Percentiles rank a stretch among this genome's conserved stretches.
These are phyloP conservation scores for Hanseniaspora jakobsenii DNA, from an alignment of 805 yeast species.

Conservation along the genomic window DNA sequence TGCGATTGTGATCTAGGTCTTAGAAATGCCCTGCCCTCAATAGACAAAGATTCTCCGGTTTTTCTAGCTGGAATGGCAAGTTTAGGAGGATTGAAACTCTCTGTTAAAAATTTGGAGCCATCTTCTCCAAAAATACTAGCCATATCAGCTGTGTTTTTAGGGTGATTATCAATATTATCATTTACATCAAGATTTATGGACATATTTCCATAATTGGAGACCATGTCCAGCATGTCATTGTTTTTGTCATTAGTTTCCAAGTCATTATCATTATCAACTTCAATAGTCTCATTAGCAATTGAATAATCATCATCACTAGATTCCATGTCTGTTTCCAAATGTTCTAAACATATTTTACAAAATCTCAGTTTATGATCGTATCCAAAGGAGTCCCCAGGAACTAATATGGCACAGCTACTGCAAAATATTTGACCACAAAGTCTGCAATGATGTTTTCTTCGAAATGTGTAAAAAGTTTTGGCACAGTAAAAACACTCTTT, in stretches of 20 bases:
- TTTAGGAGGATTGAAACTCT: conserved; percentile 46
- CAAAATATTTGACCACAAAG: conserved; percentile 95
- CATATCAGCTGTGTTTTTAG: conserved; percentile 25
- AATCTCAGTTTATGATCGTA: conserved; percentile 61
- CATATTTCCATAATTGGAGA: conserved; percentile 9
- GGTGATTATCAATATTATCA: background rate
- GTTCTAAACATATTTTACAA: conserved; percentile 57
- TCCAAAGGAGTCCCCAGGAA: conserved; percentile 54
- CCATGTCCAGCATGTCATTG: background rate
- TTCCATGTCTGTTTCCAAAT: conserved; percentile 45
- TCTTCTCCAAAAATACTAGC: conserved; percentile 28
- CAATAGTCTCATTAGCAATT: conserved; percentile 8
- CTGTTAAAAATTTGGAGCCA: conserved; percentile 27
- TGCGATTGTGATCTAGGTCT: conserved; percentile 11
- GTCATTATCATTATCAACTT: conserved; percentile 9
- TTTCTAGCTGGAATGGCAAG: conserved; percentile 77
- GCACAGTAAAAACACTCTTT: conserved; percentile 79
- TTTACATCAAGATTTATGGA: background rate
- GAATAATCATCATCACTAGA: conserved; percentile 49
- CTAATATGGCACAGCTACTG: conserved; percentile 60
- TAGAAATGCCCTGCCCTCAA: conserved; percentile 30
- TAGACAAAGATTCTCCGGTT: conserved; percentile 67
- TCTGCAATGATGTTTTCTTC: conserved; percentile 89
- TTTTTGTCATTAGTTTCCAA: background rate
- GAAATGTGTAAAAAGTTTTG: conserved; percentile 64